Evolutionary conservation across 1,284 basidiomycete species (phyloP), one percentile per base, ranked within the genome.

Genomic region (Sanguinoderma infundibulare): DNA sequence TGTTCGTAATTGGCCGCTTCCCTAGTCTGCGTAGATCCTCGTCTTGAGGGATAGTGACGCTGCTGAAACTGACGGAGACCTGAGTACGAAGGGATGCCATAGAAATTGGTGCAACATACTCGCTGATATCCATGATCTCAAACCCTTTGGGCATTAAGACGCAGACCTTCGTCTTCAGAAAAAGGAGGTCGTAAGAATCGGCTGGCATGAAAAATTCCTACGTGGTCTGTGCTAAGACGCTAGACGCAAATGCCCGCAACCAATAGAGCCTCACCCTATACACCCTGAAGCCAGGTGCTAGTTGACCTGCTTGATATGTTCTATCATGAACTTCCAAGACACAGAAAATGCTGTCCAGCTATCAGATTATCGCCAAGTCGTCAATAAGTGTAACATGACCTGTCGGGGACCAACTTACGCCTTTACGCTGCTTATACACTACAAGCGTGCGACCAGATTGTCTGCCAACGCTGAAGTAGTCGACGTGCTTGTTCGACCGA

Each of bases 351-450:
- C 94, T 95, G 67, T 98, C 94, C 58, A 91, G 78, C 85, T 89
- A 63, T 10, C 20, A 14, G 20, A 34, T 17, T 20, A 14, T 35
- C 20, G 30, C 6, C 5, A n/a, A 32, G 3, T n/a, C 14, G 32
- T 51, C 32, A 22, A 32, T 14, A 20, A n/a, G 12, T 35, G 30
- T n/a, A 2, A n/a, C 5, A 6, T n/a, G 20, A 35, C 22, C n/a
- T 36, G n/a, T 5, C 12, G 32, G 5, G 22, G n/a, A 36, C 10
- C 15, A 10, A 64, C 87, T 71, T 77, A 96, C 94, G 59, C 94
- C 93, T 78, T 91, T 95, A 78, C 91, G 92, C 81, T 95, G 96
- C 88, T 96, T 96, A 76, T 95, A 98, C 53, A 98, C 89, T 6
- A 98, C 90, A 22, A 98, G 79, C 0, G 95, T 97, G 15, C 94